Base-by-base conservation (phyloP, 202 grass and related monocot genomes). In the Cymbopogon flexuosus region DNA sequence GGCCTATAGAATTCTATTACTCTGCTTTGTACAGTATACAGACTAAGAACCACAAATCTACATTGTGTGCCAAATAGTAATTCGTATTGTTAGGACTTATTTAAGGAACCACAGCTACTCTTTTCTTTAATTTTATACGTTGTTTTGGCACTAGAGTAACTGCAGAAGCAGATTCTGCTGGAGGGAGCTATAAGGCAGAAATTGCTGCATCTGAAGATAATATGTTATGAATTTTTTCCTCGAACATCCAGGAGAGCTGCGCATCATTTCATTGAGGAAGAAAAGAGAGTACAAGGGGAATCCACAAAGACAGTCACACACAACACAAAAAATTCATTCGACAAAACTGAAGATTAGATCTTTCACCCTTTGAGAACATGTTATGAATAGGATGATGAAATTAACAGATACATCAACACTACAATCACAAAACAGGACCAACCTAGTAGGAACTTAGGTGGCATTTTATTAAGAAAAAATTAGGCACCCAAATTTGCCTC, bases 201-300 rank as follows among this genome's bases (percentile, higher is more conserved):
- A 33, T 61, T 61, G 62, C 12, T 60, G 30, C 62, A 73, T 60
- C 45, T 31, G 8, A 60, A 85, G 73, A 62, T 66, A 59, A 46
- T 35, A 46, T 27, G 16, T 40, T 8, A 52, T 52, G 16, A 46
- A 0, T 5, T n/a, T 19, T 52, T 56, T 56, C n/a, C 51, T 9
- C 2, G 51, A 56, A 56, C 18, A 56, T 16, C 2, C n/a, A 52
- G 16, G 49, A 52, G 15, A 52, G 5, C 47, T 51, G 5, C 15
- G 5, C 1, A 18, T 52, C 49, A 52, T 52, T n/a, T n/a, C 16
- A 52, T 52, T 6, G 6, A 52, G 15, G 46, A 49, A 52, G 49
- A 52, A 52, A 52, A 52, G 49, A 52, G 45, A 45, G 42, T 14
- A 47, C 45, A 47, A 14, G 45, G 45, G 45, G 13, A 47, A 47